These are phyloP conservation scores for Metschnikowia continentalis DNA, from an alignment of 805 yeast species.

Conservation along the genomic window DNA sequence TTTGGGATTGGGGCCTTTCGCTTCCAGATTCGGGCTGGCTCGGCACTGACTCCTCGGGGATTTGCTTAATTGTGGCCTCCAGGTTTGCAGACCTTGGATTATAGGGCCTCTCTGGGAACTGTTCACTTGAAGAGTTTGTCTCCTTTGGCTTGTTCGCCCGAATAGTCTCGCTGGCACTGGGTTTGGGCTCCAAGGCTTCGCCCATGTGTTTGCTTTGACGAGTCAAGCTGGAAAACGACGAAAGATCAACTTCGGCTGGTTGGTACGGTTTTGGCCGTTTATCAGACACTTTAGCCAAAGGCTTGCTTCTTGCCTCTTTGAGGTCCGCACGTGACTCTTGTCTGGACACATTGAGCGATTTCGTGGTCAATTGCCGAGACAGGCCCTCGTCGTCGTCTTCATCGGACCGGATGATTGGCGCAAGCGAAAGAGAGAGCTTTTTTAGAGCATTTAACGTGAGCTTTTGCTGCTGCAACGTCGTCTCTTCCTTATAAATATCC, in stretches of 20 bases:
- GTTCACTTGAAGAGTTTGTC: background rate
- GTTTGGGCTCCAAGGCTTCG: background rate
- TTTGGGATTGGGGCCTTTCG: background rate
- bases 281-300: slow-evolving; percentile 1
- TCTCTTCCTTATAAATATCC: slow-evolving; percentile 31
- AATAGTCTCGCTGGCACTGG: background rate
- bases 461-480: slow-evolving; percentile 38
- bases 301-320: background rate
- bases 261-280: slow-evolving; percentile 32
- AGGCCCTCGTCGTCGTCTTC: slow-evolving; percentile 17
- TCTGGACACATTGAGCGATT: slow-evolving; percentile 9
- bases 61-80: slow-evolving; percentile 3
- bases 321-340: slow-evolving; percentile 1
- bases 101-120: background rate
- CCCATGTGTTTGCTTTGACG: slow-evolving; percentile 28
- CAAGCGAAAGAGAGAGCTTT: slow-evolving; percentile 39
- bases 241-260: slow-evolving; percentile 45
- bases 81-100: slow-evolving; percentile 1
- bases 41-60: background rate
- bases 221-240: slow-evolving; percentile 41
- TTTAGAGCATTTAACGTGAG: slow-evolving; percentile 41
- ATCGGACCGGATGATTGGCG: slow-evolving; percentile 31
- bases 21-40: background rate
- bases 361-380: slow-evolving; percentile 13
- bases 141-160: background rate